Evolutionary conservation across 2,329 filamentous ascomycete genomes (phyloP).

Genomic region (Capronia coronata): DNA sequence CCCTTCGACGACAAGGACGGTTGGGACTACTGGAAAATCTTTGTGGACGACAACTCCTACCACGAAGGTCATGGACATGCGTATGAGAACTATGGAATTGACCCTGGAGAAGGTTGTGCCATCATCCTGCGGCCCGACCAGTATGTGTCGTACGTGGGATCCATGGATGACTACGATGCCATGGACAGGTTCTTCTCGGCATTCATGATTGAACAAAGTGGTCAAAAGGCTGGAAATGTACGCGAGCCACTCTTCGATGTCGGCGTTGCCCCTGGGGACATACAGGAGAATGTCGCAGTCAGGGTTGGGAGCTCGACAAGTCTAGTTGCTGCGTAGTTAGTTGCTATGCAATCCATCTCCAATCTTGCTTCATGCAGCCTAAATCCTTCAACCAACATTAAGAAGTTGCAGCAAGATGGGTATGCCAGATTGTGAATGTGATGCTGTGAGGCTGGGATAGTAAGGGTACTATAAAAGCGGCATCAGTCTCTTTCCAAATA

Average conservation of each 20-base stretch:
- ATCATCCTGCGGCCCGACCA: conserved; percentile 62
- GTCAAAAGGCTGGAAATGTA: not conserved
- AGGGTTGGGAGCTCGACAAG: not conserved
- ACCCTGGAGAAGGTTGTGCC: conserved; percentile 49
- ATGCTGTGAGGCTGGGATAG: not conserved
- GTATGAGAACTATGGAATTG: conserved; percentile 53
- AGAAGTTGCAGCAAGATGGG: too few species aligned
- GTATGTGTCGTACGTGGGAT: conserved; percentile 45
- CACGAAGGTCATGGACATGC: conserved; percentile 47
- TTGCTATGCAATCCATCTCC: too few species aligned
- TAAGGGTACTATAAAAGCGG: not conserved
- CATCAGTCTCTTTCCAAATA: not conserved
- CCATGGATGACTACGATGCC: conserved; percentile 22
- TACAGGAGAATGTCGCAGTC: too few species aligned
- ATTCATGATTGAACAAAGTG: conserved; percentile 9
- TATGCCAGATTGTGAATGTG: too few species aligned
- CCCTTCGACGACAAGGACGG: conserved; percentile 44
- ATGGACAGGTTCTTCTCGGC: conserved; percentile 24
- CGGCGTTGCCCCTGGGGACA: not conserved
- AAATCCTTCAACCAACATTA: too few species aligned
- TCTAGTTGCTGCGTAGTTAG: not conserved
- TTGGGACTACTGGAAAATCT: conserved; percentile 54
- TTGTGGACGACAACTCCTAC: conserved; percentile 49
- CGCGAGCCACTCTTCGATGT: too few species aligned
- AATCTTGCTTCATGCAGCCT: too few species aligned